Percentiles rank a stretch among this genome's conserved stretches.
Conservation (phyloP, 78 protist species). For the Polysphondylium violaceum region DNA sequence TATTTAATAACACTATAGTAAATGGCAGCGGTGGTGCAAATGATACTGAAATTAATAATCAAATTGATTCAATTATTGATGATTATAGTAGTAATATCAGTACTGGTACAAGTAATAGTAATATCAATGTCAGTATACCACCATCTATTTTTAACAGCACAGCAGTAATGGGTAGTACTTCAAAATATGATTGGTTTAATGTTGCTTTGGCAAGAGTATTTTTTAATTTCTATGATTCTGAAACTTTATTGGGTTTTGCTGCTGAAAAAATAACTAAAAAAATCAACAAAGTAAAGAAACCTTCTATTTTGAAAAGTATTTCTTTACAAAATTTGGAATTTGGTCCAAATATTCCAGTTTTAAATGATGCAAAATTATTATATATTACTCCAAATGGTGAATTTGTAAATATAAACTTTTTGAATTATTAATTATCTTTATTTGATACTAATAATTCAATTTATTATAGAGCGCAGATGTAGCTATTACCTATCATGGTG, state of each 20-base stretch:
- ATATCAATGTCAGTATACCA: not conserved
- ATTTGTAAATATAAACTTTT: slow-evolving; percentile 32
- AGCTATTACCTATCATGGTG: slow-evolving; percentile 66
- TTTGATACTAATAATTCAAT: not conserved
- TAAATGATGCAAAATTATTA: slow-evolving; percentile 46
- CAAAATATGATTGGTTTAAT: slow-evolving; percentile 62
- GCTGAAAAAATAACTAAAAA: slow-evolving; percentile 56
- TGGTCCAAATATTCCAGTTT: slow-evolving; percentile 71
- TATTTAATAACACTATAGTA: slow-evolving; percentile 2
- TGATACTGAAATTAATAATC: not conserved
- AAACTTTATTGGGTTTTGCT: slow-evolving; percentile 48
- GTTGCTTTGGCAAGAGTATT: slow-evolving; percentile 55
- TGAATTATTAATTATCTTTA: not conserved
- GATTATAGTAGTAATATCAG: not conserved
- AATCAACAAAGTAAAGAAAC: slow-evolving; percentile 61
- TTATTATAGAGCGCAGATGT: slow-evolving; percentile 29
- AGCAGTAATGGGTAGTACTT: not conserved
- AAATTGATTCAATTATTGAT: slow-evolving; percentile 24
- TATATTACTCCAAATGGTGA: slow-evolving; percentile 75
- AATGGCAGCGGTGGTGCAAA: not conserved
- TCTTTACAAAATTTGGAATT: slow-evolving; percentile 67
- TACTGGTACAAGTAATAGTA: not conserved
- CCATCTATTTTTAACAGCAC: not conserved
- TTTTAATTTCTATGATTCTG: slow-evolving; percentile 60
- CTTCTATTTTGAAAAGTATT: slow-evolving; percentile 69